Base-by-base conservation (phyloP, 2,329 filamentous ascomycete species). In the Colletotrichum sp. region DNA sequence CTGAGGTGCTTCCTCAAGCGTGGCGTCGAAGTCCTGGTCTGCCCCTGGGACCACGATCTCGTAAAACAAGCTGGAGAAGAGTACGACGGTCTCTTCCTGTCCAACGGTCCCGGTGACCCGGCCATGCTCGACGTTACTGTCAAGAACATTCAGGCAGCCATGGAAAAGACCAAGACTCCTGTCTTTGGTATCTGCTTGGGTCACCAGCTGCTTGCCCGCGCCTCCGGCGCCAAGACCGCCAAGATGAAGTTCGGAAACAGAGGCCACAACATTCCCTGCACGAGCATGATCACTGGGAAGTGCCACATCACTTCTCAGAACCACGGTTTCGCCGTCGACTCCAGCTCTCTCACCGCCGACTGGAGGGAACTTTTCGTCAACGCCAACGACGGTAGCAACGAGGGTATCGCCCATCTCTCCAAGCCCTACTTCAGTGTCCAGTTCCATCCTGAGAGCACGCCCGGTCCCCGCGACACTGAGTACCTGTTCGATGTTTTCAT, bases 221-320 rank as follows among this genome's bases (percentile, higher is more conserved):
- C 96, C 74, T 93, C 96, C 36, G 96, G 96, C 71, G 96, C 96
- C 62, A 89, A 89, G 62, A 98, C 97, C 1, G 86, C 91, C 81
- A 99, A 99, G 90, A 98, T 99, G 95, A 98, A 98, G 90, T 99
- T 98, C 82, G 97, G 97, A 88, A 99, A 99, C 88, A 95, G 97
- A 82, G 97, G 96, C 58, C 95, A 98, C 89, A 99, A 99, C 87
- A 98, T 99, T 82, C 97, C 97, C 60, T 98, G 96, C 89, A 98
- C 96, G 13, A 98, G 94, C 87, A 91, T 98, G 91, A 89, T 98
- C 79, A 98, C 96, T 60, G 97, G 97, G 80, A 96, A 96, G 87
- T 99, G 97, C 85, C 96, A 99, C 87, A 99, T 99, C 83, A 99
- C 97, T 55, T 98, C 97, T 12, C 97, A 99, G 86, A 99, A 99